phyloP scores from a whole-genome alignment of 495 filamentous ascomycete genomes.

The Pseudevernia furfuracea region DNA sequence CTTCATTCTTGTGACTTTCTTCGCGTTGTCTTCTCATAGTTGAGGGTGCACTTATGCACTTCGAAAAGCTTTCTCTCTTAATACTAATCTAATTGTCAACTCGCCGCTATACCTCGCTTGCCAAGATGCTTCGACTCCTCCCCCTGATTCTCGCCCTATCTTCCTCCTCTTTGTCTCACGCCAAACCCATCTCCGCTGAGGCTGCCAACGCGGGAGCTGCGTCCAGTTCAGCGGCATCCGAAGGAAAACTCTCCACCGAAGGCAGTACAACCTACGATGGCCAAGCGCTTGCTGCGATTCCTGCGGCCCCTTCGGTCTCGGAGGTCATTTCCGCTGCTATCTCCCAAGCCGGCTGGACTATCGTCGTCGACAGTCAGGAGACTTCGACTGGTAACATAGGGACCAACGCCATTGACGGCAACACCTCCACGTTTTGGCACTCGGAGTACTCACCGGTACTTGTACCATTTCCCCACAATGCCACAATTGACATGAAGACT shows the following conservation, averaged over 20 bases:
- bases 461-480: slow-evolving; percentile 15
- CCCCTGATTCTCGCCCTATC: slow-evolving; percentile 11
- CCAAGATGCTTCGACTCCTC: slow-evolving; percentile 19
- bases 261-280: slow-evolving; percentile 15
- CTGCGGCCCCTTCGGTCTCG: slow-evolving; percentile 4
- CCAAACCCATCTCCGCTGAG: slow-evolving; percentile 21
- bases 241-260: slow-evolving; percentile 11
- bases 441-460: slow-evolving; percentile 9
- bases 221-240: background rate
- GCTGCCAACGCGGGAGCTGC: slow-evolving; percentile 21
- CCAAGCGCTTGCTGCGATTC: background rate
- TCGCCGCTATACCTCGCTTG: background rate
- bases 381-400: slow-evolving; percentile 8
- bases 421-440: slow-evolving; percentile 22
- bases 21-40: background rate
- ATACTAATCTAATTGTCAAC: slow-evolving; percentile 13
- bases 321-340: slow-evolving; percentile 10
- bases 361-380: slow-evolving; percentile 19
- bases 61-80: background rate
- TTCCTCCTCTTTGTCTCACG: slow-evolving; percentile 9
- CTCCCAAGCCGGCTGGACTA: slow-evolving; percentile 23
- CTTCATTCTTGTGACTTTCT: too few species aligned
- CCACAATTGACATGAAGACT: slow-evolving; percentile 19
- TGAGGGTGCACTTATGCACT: slow-evolving; percentile 9
- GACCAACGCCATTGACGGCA: slow-evolving; percentile 20